These are phyloP conservation scores for Tolypocladium tropicale DNA, from an alignment of 2,329 filamentous ascomycete species.

Conservation along the genomic window DNA sequence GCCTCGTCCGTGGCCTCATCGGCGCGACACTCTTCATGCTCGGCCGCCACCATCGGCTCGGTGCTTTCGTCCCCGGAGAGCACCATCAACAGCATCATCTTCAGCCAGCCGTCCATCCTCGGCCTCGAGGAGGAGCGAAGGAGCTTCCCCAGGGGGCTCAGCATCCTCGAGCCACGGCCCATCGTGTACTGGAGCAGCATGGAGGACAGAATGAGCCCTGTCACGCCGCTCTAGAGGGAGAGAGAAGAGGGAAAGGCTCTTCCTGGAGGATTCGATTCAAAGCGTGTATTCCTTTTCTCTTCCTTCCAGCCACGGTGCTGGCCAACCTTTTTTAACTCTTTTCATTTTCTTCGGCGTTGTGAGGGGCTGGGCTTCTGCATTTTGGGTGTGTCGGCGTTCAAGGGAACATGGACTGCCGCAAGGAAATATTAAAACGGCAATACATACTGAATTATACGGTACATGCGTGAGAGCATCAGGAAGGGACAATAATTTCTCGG, in stretches of 20 bases:
- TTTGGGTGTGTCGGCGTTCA: neutral
- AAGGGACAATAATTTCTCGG: neutral
- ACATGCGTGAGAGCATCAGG: neutral
- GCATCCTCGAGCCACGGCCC: slow-evolving; percentile 50
- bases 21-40: slow-evolving; percentile 19
- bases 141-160: slow-evolving; percentile 41
- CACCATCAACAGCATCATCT: slow-evolving; percentile 50
- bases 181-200: slow-evolving; percentile 54
- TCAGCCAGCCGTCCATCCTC: slow-evolving; percentile 46
- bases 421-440: neutral
- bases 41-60: slow-evolving; percentile 30
- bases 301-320: neutral
- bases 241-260: neutral
- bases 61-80: slow-evolving; percentile 34
- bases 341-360: neutral
- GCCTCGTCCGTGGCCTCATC: slow-evolving; percentile 34
- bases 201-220: slow-evolving; percentile 45
- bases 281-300: neutral
- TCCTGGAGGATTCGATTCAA: neutral
- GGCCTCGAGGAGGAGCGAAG: slow-evolving; percentile 47
- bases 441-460: neutral
- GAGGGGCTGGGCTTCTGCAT: neutral
- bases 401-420: neutral
- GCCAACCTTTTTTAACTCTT: neutral
- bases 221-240: neutral